Conservation (phyloP, 139 green algal genomes). For the Pleodorina starrii region DNA sequence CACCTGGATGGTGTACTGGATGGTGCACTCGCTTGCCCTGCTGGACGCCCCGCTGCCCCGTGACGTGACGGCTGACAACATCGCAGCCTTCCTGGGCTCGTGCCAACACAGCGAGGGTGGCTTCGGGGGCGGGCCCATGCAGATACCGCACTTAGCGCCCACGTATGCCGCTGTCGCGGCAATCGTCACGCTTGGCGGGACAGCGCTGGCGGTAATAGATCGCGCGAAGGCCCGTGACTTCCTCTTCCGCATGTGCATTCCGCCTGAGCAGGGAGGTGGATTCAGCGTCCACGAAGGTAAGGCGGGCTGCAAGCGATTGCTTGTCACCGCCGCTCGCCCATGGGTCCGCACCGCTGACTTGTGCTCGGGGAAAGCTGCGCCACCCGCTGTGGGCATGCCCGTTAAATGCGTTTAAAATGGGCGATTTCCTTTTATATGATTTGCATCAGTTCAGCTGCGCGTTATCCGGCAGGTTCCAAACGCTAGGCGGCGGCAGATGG, state of each 20-base stretch:
- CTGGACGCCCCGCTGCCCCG: conserved; percentile 64
- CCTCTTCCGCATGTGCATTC: conserved; percentile 83
- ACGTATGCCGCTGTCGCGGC: conserved; percentile 93
- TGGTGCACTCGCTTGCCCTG: conserved; percentile 90
- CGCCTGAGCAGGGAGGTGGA: conserved; percentile 76
- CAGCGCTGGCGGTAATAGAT: conserved; percentile 78
- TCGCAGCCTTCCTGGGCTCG: conserved; percentile 80
- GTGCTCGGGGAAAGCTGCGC: too few relatives aligned
- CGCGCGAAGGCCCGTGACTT: conserved; percentile 71
- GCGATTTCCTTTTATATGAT: too few relatives aligned
- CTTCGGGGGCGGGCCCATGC: conserved; percentile 90
- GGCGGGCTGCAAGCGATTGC: too few relatives aligned
- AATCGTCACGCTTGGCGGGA: conserved; percentile 86
- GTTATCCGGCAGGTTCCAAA: too few relatives aligned
- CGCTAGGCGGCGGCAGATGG: too few relatives aligned
- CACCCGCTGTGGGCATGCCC: too few relatives aligned
- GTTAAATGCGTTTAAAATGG: too few relatives aligned
- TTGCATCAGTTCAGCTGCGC: too few relatives aligned
- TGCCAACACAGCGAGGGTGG: conserved; percentile 88
- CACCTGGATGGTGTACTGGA: conserved; percentile 96
- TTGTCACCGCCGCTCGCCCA: too few relatives aligned
- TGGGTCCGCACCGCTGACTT: too few relatives aligned
- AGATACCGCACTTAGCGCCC: conserved; percentile 95
- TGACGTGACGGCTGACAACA: conserved; percentile 49
- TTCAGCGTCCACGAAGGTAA: conserved; percentile 91